phyloP scores from a whole-genome alignment of 345 rosid species.

The Arabis alpina region DNA sequence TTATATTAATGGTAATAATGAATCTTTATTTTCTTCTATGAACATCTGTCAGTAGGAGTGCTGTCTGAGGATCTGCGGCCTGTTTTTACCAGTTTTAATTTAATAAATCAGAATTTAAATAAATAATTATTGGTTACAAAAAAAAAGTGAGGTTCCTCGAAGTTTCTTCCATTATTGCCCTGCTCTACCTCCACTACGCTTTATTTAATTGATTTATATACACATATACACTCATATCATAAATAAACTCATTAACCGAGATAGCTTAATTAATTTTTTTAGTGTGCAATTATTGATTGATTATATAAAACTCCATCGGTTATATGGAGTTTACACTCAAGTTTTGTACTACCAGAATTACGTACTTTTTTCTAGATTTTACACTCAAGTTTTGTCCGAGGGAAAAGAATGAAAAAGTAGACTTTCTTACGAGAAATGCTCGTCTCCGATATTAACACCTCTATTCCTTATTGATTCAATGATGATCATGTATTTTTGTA shows the following conservation, averaged over 20 bases:
- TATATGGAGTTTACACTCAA: no score
- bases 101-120: not conserved
- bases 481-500: no score
- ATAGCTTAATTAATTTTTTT: not conserved
- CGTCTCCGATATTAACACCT: no score
- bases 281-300: not conserved
- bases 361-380: no score
- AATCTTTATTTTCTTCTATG: not conserved
- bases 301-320: not conserved
- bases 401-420: no score
- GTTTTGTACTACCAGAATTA: no score
- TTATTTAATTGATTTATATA: no score
- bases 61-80: conserved; percentile 23
- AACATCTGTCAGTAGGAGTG: conserved; percentile 35
- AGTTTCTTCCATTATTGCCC: conserved; percentile 36
- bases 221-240: not conserved
- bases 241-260: not conserved
- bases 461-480: no score
- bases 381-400: no score
- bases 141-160: conserved; percentile 31
- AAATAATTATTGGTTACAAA: not conserved
- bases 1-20: not conserved
- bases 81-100: not conserved
- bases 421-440: no score
- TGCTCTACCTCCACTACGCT: conserved; percentile 28